A percentile compares a stretch with the other conserved stretches of the same genome.
Conservation (phyloP, 139 green algal species). For the Coccomyxa sp. region DNA sequence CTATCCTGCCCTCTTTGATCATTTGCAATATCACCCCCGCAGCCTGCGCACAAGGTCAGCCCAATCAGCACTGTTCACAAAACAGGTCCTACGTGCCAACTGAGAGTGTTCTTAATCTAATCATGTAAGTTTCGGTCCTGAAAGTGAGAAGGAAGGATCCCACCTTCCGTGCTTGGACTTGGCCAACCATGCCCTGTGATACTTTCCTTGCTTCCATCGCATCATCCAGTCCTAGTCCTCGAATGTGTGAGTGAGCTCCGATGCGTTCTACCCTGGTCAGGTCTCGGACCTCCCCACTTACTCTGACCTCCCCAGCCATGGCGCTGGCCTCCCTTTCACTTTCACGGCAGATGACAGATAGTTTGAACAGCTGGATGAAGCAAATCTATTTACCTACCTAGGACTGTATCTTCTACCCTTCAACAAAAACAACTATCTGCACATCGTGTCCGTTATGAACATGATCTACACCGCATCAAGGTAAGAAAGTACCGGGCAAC, state of each 20-base stretch:
- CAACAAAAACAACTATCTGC: no score
- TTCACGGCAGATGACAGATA: no score
- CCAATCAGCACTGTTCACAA: background rate
- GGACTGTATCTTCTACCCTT: no score
- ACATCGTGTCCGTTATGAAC: no score
- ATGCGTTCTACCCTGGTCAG: slow-evolving; percentile 96
- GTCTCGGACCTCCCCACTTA: slow-evolving; percentile 79
- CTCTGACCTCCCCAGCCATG: slow-evolving; percentile 46
- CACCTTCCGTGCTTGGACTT: slow-evolving; percentile 83
- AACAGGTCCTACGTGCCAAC: background rate
- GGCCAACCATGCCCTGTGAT: slow-evolving; percentile 97
- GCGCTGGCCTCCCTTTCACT: no score
- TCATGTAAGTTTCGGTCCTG: background rate
- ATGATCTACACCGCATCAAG: no score
- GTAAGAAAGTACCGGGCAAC: no score
- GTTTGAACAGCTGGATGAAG: no score
- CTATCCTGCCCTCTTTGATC: slow-evolving; percentile 96
- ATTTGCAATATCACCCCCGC: slow-evolving; percentile 93
- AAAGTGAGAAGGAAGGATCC: background rate
- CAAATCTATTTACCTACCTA: no score
- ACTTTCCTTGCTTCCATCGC: slow-evolving; percentile 84
- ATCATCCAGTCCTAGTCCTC: slow-evolving; percentile 95
- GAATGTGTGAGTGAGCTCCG: slow-evolving; percentile 95
- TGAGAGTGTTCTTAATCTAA: background rate
- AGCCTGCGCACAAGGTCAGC: slow-evolving; percentile 46